Evolutionary conservation across 2,329 filamentous ascomycete genomes (phyloP).

Genomic region (Neophaeococcomyces aloes): DNA sequence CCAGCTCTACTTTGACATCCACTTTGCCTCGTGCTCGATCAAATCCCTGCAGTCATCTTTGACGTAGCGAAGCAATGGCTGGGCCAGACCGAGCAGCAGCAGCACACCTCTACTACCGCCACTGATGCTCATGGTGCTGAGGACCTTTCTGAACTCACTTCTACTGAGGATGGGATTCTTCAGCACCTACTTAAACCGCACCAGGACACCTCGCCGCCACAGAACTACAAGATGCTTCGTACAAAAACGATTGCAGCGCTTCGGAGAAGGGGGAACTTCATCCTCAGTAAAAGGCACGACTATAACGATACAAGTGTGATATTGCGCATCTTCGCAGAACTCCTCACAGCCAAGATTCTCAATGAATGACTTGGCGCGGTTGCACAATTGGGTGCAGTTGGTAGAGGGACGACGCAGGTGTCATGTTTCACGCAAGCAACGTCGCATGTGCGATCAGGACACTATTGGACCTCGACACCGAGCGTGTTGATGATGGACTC

Average conservation of each 20-base stretch:
- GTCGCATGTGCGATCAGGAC: conserved; percentile 7
- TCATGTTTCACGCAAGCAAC: neutral
- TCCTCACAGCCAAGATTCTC: conserved; percentile 1
- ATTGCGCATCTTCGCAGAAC: conserved; percentile 1
- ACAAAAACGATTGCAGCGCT: conserved; percentile 4
- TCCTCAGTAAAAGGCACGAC: neutral
- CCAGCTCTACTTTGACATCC: conserved; percentile 4
- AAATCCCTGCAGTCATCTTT: neutral
- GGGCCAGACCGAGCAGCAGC: neutral
- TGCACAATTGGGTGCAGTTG: neutral
- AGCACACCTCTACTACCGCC: neutral
- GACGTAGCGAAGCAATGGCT: neutral
- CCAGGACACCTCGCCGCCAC: neutral
- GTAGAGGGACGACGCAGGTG: neutral
- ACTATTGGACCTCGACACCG: conserved; percentile 6
- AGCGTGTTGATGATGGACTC: neutral
- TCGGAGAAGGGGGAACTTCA: neutral
- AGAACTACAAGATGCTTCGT: conserved; percentile 1
- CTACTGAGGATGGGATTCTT: neutral
- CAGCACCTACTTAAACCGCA: neutral
- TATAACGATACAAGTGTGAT: no score
- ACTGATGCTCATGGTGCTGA: no score
- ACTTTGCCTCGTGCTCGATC: conserved; percentile 8
- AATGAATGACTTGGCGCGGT: neutral
- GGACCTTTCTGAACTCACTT: neutral